Base-by-base conservation (phyloP, 495 filamentous ascomycete genomes). In the Bacidia rubella region DNA sequence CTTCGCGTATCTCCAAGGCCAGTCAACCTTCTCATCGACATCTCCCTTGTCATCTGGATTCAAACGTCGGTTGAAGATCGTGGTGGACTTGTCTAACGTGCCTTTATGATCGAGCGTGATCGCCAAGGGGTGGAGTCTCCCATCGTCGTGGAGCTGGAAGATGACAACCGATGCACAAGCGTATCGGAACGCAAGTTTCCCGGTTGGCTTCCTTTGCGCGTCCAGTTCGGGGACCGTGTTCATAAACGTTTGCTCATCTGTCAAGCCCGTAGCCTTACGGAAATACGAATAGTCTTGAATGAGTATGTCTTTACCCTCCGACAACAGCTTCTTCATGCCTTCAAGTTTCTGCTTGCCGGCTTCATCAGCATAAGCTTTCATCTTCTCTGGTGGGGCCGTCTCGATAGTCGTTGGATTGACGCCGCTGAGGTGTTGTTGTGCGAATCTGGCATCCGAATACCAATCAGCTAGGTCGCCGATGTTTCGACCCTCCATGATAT, bases 1-100 rank as follows among this genome's bases (percentile, higher is more conserved):
- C 57, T 75, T 75, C 17, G 72, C 72, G 56, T 74, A 75, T 41
- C 72, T 58, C 72, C 72, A 75, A 10, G 52, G 54, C 71, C 70
- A 74, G 62, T 74, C 72, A 1, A 63, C 52, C 46, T 66, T 65
- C 49, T 74, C 70, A 21, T n/a, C n/a, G n/a, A n/a, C n/a, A n/a
- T n/a, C n/a, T n/a, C n/a, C n/a, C n/a, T n/a, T n/a, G n/a, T n/a
- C n/a, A n/a, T n/a, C n/a, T 0, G 65, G 64, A 2, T 47, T 53
- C 23, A 70, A 51, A 19, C 67, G 59, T 35, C 63, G 57, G 62
- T 74, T 74, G 67, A 72, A 74, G 59, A 74, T 69, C 27, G 65
- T 66, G 25, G 73, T 61, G 0, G 71, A 73, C 20, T 65, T 62
- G 0, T 68, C 63, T 52, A 72, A 52, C 23, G 49, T 58, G 3